These are phyloP conservation scores for Nannochloris sp. DNA, from an alignment of 139 green algal species.

Conservation along the genomic window DNA sequence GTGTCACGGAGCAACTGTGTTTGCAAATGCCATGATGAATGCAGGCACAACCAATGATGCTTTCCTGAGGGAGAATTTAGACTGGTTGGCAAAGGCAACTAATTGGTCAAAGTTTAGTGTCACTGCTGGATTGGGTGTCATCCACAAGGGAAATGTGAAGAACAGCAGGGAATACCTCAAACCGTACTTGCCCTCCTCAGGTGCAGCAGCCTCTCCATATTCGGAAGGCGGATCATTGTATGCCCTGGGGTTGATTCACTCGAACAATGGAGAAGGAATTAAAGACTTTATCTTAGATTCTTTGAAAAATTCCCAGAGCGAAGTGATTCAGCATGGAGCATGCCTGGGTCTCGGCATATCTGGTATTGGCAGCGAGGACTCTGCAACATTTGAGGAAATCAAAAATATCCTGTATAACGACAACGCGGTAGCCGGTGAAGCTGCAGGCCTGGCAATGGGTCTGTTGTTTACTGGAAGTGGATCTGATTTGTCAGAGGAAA, in stretches of 20 bases:
- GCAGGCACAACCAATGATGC: conserved; percentile 89
- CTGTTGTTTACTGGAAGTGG: conserved; percentile 77
- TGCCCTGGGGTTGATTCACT: conserved; percentile 94
- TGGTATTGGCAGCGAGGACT: conserved; percentile 68
- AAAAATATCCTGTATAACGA: conserved; percentile 90
- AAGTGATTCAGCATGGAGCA: conserved; percentile 90
- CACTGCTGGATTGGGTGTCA: conserved; percentile 94
- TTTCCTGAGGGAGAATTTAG: conserved; percentile 92
- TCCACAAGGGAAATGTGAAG: conserved; percentile 86
- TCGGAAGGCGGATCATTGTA: conserved; percentile 92
- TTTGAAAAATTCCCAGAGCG: conserved; percentile 68
- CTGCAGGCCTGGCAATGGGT: conserved; percentile 83
- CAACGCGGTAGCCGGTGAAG: conserved; percentile 53
- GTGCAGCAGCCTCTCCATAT: conserved; percentile 44
- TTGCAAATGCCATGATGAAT: conserved; percentile 94
- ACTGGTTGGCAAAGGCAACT: conserved; percentile 91
- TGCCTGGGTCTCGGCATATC: conserved; percentile 93
- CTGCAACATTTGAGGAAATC: conserved; percentile 88
- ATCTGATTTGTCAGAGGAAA: conserved; percentile 65
- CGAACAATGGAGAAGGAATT: conserved; percentile 74
- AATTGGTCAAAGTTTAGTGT: conserved; percentile 99
- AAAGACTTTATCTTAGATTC: conserved; percentile 75
- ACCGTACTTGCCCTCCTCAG: conserved; percentile 81
- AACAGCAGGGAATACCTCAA: conserved; percentile 71
- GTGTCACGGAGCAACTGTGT: conserved; percentile 84